Percentiles rank a stretch among this genome's conserved stretches.
phyloP scores from a whole-genome alignment of 2,329 filamentous ascomycete genomes.

The Aspergillus neotritici region DNA sequence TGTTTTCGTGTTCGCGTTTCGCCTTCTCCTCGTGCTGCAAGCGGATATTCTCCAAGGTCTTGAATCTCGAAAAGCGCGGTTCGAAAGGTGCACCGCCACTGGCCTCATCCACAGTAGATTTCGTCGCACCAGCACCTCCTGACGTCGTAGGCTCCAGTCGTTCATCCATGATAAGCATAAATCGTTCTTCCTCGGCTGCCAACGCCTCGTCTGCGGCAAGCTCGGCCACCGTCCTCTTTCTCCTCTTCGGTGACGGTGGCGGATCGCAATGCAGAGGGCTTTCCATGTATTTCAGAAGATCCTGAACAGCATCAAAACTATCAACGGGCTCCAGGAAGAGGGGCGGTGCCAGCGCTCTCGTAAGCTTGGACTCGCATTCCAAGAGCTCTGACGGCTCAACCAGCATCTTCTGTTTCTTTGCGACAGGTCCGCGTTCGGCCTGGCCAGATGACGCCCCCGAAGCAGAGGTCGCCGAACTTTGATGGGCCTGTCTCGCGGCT shows the following conservation, averaged over 20 bases:
- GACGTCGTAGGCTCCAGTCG: conserved; percentile 60
- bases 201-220: conserved; percentile 91
- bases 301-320: conserved; percentile 62
- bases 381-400: conserved; percentile 68
- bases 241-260: conserved; percentile 76
- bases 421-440: conserved; percentile 47
- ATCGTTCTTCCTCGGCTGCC: conserved; percentile 81
- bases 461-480: conserved; percentile 37
- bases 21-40: conserved; percentile 66
- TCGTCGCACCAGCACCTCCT: conserved; percentile 52
- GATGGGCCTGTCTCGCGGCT: conserved; percentile 43
- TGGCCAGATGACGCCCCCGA: conserved; percentile 65
- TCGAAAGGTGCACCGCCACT: conserved; percentile 70
- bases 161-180: conserved; percentile 90
- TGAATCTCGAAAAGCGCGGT: conserved; percentile 83
- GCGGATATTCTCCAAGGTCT: conserved; percentile 80
- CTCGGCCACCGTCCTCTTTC: conserved; percentile 91
- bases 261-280: conserved; percentile 72
- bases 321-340: conserved; percentile 73
- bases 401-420: conserved; percentile 70
- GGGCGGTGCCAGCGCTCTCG: conserved; percentile 66
- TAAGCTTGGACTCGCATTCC: conserved; percentile 68
- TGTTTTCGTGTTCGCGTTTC: conserved; percentile 44
- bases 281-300: conserved; percentile 63
- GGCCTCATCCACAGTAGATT: conserved; percentile 66